Evolutionary conservation across 192 early-diverging fungal genomes (phyloP).

Genomic region (Umbelopsis vinacea): DNA sequence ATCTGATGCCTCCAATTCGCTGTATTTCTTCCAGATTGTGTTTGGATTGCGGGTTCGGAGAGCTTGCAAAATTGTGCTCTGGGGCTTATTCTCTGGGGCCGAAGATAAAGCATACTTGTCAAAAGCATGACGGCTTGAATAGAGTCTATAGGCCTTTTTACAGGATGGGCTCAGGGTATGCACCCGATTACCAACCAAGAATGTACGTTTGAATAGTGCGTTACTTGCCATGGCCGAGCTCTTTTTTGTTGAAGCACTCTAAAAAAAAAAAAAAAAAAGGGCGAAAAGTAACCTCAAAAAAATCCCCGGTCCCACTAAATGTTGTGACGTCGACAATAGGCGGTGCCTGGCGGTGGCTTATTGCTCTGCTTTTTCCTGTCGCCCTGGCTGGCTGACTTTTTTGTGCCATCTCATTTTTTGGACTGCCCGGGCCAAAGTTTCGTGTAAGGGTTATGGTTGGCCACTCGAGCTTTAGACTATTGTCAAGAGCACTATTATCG

Average conservation of each 20-base stretch:
- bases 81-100: neutral
- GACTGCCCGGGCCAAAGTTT: neutral
- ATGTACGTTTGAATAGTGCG: neutral
- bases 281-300: too few relatives aligned
- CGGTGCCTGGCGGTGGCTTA: too few relatives aligned
- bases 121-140: neutral
- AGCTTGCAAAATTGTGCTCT: neutral
- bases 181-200: neutral
- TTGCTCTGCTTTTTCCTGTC: too few relatives aligned
- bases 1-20: constrained; percentile 19
- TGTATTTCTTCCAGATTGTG: constrained; percentile 40
- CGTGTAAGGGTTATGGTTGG: neutral
- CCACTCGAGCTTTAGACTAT: neutral
- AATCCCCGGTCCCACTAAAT: too few relatives aligned
- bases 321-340: too few relatives aligned
- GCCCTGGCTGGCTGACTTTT: neutral
- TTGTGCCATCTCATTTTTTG: neutral
- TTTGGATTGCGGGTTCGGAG: constrained; percentile 30
- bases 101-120: constrained; percentile 5
- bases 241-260: too few relatives aligned
- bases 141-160: neutral
- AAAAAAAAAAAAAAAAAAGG: too few relatives aligned
- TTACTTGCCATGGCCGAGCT: neutral
- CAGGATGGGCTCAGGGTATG: neutral
- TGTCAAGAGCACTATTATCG: neutral